phyloP scores from a whole-genome alignment of 371 early-diverging fungal genomes.

The Choanephora cucurbitarum region DNA sequence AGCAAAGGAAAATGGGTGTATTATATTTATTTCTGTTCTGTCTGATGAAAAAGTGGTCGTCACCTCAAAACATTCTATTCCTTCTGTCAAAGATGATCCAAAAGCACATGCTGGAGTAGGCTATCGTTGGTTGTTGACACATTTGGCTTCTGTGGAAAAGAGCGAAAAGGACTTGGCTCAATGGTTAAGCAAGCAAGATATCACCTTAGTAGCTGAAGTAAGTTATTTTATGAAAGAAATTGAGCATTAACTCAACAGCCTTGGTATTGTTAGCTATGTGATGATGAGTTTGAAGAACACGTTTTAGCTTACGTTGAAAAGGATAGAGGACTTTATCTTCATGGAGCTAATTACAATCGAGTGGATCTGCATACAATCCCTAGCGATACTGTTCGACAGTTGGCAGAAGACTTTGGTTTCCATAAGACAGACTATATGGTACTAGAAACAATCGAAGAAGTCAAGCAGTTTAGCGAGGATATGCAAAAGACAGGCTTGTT shows the following conservation, averaged over 20 bases:
- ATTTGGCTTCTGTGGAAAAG: constrained; percentile 57
- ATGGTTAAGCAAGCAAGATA: constrained; percentile 69
- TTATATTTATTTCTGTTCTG: constrained; percentile 81
- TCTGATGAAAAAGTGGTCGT: constrained; percentile 69
- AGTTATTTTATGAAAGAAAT: too few relatives aligned
- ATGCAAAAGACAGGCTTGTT: constrained; percentile 64
- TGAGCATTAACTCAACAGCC: too few relatives aligned
- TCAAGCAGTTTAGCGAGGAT: constrained; percentile 66
- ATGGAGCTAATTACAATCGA: constrained; percentile 89
- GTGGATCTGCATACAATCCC: constrained; percentile 72
- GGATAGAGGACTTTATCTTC: constrained; percentile 83
- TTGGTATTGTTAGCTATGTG: too few relatives aligned
- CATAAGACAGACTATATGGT: constrained; percentile 48
- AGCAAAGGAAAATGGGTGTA: constrained; percentile 95
- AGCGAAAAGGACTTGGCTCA: constrained; percentile 68
- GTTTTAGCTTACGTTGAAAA: constrained; percentile 82
- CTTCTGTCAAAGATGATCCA: constrained; percentile 38
- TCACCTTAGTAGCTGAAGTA: constrained; percentile 89
- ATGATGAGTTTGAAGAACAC: constrained; percentile 96
- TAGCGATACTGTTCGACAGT: constrained; percentile 54
- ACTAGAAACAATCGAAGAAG: constrained; percentile 47
- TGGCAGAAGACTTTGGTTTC: constrained; percentile 83
- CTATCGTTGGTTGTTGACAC: constrained; percentile 75
- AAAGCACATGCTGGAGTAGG: constrained; percentile 64
- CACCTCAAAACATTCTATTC: constrained; percentile 84